Conservation (phyloP, 805 yeast species). For the Scheffersomyces lignosus region DNA sequence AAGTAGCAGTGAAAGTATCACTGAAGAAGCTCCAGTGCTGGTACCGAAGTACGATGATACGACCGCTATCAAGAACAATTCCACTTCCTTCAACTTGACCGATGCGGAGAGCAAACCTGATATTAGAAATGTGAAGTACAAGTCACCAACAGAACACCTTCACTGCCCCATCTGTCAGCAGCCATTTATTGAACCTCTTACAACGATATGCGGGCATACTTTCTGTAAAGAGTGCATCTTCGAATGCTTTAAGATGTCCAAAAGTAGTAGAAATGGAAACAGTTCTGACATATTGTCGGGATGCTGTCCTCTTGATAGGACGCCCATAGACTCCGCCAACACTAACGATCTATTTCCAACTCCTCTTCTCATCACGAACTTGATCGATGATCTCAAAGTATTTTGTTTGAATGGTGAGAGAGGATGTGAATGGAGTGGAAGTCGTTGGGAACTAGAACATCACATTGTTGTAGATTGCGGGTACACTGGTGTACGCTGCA, state of each 20-base stretch:
- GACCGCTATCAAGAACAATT: slow-evolving; percentile 6
- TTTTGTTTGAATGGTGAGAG: slow-evolving; percentile 50
- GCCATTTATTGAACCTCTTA: slow-evolving; percentile 59
- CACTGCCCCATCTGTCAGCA: slow-evolving; percentile 67
- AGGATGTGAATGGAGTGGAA: slow-evolving; percentile 59
- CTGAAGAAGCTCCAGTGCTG: too few species aligned
- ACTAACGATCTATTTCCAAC: slow-evolving; percentile 45
- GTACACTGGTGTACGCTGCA: slow-evolving; percentile 35
- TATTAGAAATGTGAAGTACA: slow-evolving; percentile 29
- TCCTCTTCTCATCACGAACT: slow-evolving; percentile 57
- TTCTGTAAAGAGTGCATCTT: slow-evolving; percentile 15
- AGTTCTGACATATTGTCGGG: slow-evolving; percentile 13
- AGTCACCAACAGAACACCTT: slow-evolving; percentile 28
- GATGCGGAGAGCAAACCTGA: slow-evolving; percentile 22
- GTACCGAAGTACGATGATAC: slow-evolving; percentile 3
- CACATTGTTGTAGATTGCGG: slow-evolving; percentile 45
- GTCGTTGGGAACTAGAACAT: slow-evolving; percentile 56
- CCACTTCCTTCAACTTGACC: slow-evolving; percentile 15
- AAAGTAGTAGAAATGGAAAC: slow-evolving; percentile 9
- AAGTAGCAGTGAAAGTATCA: too few species aligned
- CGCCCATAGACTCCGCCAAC: slow-evolving; percentile 37
- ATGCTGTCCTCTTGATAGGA: slow-evolving; percentile 63
- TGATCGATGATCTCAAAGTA: slow-evolving; percentile 61
- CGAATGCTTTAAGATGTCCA: slow-evolving; percentile 29
- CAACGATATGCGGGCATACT: slow-evolving; percentile 41